These are phyloP conservation scores for Botrytis fragariae DNA, from an alignment of 2,329 filamentous ascomycete species.

Conservation along the genomic window DNA sequence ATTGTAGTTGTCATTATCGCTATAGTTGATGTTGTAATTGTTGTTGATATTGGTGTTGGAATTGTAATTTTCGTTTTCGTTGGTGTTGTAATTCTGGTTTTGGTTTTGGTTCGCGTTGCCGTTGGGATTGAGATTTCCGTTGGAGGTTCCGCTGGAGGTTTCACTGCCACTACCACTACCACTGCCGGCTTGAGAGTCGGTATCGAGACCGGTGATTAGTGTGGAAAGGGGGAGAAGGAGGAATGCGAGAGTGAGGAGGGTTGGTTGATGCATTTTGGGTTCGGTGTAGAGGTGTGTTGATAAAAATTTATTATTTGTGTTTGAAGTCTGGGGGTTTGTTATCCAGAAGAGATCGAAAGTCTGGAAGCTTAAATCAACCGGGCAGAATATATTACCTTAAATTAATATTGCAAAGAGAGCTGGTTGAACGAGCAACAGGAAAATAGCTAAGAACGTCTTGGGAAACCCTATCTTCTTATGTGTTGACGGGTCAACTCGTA, in stretches of 20 bases:
- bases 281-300: background rate
- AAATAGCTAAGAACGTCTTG: background rate
- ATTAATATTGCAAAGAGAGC: background rate
- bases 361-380: background rate
- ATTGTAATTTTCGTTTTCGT: slow-evolving; percentile 4
- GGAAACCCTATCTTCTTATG: background rate
- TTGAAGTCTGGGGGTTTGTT: background rate
- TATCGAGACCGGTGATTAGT: background rate
- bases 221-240: background rate
- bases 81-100: slow-evolving; percentile 1
- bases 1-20: background rate
- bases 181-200: background rate
- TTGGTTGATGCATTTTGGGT: background rate
- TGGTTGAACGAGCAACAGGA: slow-evolving; percentile 1
- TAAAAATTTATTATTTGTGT: background rate
- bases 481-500: background rate
- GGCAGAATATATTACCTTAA: background rate
- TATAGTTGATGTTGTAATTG: background rate
- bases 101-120: background rate
- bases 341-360: background rate
- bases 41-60: background rate
- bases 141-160: background rate
- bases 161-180: background rate
- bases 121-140: background rate
- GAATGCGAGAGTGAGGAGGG: background rate